Base-by-base conservation (phyloP, 2,329 filamentous ascomycete species). In the Aspergillus aculeatus region DNA sequence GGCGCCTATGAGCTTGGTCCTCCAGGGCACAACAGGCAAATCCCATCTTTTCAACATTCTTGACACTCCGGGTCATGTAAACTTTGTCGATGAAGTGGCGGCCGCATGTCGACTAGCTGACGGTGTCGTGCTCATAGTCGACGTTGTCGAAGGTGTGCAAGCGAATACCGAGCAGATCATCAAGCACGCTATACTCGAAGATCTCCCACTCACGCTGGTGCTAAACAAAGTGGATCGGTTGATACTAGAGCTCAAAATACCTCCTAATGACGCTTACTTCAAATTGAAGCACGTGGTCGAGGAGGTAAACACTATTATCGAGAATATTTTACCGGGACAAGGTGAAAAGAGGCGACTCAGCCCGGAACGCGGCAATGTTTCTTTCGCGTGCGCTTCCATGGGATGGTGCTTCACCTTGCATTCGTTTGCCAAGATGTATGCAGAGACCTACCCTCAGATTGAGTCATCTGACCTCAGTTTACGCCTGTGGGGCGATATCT, bases 251-350 rank as follows among this genome's bases (percentile, higher is more conserved):
- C 82, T 99, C 54, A 96, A 96, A 75, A 83, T 99, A 14, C 95
- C 95, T 2, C 95, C 95, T 2, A 91, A 88, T 65, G 95, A 99
- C 73, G 95, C 95, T 12, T 99, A 99, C 79, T 98, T 97, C 83
- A 99, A 99, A 82, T 82, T 99, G 57, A 98, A 97, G 79, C 93
- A 98, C 75, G 92, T 97, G n/a, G 87, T 99, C 56, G 95, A 99
- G 76, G 92, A 98, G 77, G 93, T 99, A 76, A 99, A 99, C 78
- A 96, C 92, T 1, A 82, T 95, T 67, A 98, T 99, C 69, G 91
- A 96, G 72, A 92, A 90, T 73, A 89, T 90, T 3, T 82, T 92
- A 29, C 94, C 95, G 4, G 89, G 91, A 2, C 86, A 86, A 68
- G 92, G 93, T 29, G 91, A 91, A 70, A 86, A 84, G 62, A 87